Percentiles rank a stretch among this genome's conserved stretches.
Evolutionary conservation across 345 rosid genomes (phyloP).

Genomic region (Balakata baccata): DNA sequence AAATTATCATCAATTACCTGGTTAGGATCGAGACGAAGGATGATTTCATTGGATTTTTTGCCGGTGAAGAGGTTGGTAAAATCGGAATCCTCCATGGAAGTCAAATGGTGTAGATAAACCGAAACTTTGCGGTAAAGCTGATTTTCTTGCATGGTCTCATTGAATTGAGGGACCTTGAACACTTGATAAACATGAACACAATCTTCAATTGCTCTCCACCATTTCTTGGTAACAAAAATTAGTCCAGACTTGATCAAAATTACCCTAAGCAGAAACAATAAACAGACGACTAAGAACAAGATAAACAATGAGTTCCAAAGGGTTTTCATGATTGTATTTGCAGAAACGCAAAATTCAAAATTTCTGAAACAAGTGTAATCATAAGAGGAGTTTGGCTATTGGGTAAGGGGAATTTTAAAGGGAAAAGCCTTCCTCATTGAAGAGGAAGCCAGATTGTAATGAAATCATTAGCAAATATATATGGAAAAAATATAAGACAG

Average conservation of each 20-base stretch:
- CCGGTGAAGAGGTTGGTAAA: slow-evolving; percentile 80
- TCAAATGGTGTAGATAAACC: slow-evolving; percentile 56
- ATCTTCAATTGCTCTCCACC: slow-evolving; percentile 48
- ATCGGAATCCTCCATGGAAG: slow-evolving; percentile 71
- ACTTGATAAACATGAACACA: slow-evolving; percentile 58
- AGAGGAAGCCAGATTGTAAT: background rate
- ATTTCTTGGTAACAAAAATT: slow-evolving; percentile 45
- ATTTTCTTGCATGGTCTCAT: slow-evolving; percentile 57
- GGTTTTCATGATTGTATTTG: slow-evolving; percentile 32
- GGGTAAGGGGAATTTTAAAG: background rate
- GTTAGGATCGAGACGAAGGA: slow-evolving; percentile 59
- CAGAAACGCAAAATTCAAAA: background rate
- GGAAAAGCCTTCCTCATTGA: background rate
- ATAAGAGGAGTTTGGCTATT: background rate
- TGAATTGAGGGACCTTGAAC: slow-evolving; percentile 72
- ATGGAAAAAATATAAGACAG: too few relatives aligned
- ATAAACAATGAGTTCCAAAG: slow-evolving; percentile 5
- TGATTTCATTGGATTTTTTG: slow-evolving; percentile 51
- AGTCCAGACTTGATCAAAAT: slow-evolving; percentile 58
- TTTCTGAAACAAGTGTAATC: background rate
- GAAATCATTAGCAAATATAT: background rate
- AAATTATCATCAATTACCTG: slow-evolving; percentile 67
- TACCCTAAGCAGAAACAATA: slow-evolving; percentile 24
- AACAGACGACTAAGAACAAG: background rate
- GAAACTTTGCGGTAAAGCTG: slow-evolving; percentile 48